phyloP scores from a whole-genome alignment of 1,139 yeast species.

The Hanseniaspora gamundiae region DNA sequence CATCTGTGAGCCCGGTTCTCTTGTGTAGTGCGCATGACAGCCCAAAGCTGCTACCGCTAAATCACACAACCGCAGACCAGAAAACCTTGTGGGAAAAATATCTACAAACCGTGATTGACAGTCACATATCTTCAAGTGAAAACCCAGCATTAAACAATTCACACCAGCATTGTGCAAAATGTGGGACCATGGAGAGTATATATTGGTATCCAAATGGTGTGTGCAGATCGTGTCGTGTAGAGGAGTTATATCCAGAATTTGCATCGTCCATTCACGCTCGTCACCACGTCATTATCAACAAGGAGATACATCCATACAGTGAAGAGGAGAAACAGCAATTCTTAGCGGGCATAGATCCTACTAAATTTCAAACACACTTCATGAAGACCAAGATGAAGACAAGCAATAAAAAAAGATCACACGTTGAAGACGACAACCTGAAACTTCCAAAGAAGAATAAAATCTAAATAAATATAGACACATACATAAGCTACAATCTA shows the following conservation, averaged over 20 bases:
- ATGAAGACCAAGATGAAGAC: background rate
- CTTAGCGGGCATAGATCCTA: background rate
- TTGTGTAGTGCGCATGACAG: constrained; percentile 13
- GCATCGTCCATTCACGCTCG: background rate
- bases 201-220: constrained; percentile 13
- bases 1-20: constrained; percentile 10
- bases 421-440: background rate
- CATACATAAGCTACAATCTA: too few relatives aligned
- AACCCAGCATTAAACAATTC: background rate
- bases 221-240: constrained; percentile 16
- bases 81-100: constrained; percentile 5
- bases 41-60: constrained; percentile 6
- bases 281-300: too few relatives aligned
- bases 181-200: constrained; percentile 10
- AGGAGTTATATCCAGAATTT: constrained; percentile 4
- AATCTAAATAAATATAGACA: too few relatives aligned
- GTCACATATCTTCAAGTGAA: constrained; percentile 3
- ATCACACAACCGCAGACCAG: background rate
- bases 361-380: background rate
- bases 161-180: constrained; percentile 9
- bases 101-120: constrained; percentile 10
- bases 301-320: background rate
- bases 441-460: background rate
- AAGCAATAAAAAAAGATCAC: background rate
- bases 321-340: background rate